Evolutionary conservation across 345 rosid genomes (phyloP).

Genomic region (Ailanthus altissimus): DNA sequence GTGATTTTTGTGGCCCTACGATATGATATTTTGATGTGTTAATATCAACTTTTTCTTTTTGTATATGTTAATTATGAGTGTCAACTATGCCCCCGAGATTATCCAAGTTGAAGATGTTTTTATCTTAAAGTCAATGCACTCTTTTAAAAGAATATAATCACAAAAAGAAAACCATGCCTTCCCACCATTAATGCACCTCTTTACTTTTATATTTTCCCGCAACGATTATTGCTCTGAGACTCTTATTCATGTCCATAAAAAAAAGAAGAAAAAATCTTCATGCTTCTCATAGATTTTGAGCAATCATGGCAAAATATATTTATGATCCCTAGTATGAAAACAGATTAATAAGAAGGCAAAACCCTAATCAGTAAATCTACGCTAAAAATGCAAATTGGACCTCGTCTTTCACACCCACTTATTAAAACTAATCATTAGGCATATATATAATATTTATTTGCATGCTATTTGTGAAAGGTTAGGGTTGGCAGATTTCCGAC

Average conservation of each 20-base stretch:
- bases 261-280: slow-evolving; percentile 9
- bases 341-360: neutral
- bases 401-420: slow-evolving; percentile 14
- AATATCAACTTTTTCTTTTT: neutral
- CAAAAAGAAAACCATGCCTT: neutral
- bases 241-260: slow-evolving; percentile 27
- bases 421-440: slow-evolving; percentile 12
- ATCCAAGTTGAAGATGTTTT: slow-evolving; percentile 16
- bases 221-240: slow-evolving; percentile 24
- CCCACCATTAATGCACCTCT: slow-evolving; percentile 29
- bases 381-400: neutral
- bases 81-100: slow-evolving; percentile 26
- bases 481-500: neutral
- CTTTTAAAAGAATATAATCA: neutral
- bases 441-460: neutral
- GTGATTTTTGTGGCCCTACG: slow-evolving; percentile 49
- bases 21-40: slow-evolving; percentile 33
- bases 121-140: slow-evolving; percentile 41
- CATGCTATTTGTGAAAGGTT: slow-evolving; percentile 11
- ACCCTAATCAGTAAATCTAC: neutral
- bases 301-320: slow-evolving; percentile 25
- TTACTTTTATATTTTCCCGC: neutral
- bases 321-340: slow-evolving; percentile 12
- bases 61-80: neutral
- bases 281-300: slow-evolving; percentile 20